Evolutionary conservation across 257 asterid genomes (phyloP), one percentile per base, ranked within the genome.

Genomic region (Ophiorrhiza pumila): DNA sequence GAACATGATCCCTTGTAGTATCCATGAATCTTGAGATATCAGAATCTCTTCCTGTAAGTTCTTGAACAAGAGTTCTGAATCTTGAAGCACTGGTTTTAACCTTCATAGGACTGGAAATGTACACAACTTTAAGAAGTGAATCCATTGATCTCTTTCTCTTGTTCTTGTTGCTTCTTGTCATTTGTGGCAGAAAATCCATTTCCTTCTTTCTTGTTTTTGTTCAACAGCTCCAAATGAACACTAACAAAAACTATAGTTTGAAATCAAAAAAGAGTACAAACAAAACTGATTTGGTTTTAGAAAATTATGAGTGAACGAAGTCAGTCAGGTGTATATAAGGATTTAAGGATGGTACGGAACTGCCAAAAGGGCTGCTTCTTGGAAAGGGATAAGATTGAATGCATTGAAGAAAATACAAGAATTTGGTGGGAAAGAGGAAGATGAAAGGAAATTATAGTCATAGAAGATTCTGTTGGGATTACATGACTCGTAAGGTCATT

Each of bases 61-160:
- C 80, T 60, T 90, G 96, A 23, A 91, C 96, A 3, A 90, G 79
- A 5, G 93, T 63, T 20, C 95, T 83, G 65, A 91, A 91, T 65
- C 80, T 79, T 0, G 96, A 70, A 1, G 90, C 88, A 74, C 90
- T 89, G 1, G 96, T 90, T 73, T 85, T 77, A 17, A 91, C 97
- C 80, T 85, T 90, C 97, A 91, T 90, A 0, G 97, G 97, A 32
- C 80, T 90, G 6, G 96, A 91, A 68, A 91, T 91, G 86, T 91
- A 91, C 32, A 88, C 95, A 9, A 91, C 96, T 83, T 90, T 89
- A 29, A 90, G 79, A 0, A 86, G 68, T 2, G 79, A 59, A 11
- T 70, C 52, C 35, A 45, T 65, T 57, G 65, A 72, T 67, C 49
- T 83, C 68, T 50, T 70, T 79, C 74, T 81, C 79, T 46, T 43